Evolutionary conservation across 2,329 filamentous ascomycete species (phyloP), one percentile per base, ranked within the genome.

Genomic region (Emericellopsis cladophorae): DNA sequence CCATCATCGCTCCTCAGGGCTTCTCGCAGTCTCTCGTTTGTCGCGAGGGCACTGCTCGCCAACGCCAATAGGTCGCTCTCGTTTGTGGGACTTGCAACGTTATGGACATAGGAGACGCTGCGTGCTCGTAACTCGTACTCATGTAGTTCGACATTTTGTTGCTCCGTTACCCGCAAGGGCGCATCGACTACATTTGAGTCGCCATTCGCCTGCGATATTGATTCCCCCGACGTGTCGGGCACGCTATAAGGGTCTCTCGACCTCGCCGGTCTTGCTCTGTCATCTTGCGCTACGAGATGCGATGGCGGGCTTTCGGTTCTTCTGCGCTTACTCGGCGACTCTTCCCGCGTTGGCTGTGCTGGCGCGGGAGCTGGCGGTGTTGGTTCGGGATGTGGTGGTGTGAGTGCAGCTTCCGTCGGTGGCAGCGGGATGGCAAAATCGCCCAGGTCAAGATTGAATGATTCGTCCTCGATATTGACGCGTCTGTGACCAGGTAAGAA

Each of bases 381-480:
- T 5, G 10, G 26, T 29, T 36, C 68, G 62, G 11, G 62, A 62
- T 15, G 62, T n/a, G 52, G 48, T 29, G n/a, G n/a, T 15, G n/a
- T 7, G 32, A 8, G 9, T 3, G 32, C n/a, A 21, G 46, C 44
- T 4, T 51, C 53, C 7, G 48, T 42, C 5, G 50, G 47, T 32
- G 43, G 45, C 21, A 49, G 47, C 48, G 44, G 34, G 3, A 47
- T 50, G 36, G 59, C 53, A 32, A 70, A 56, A 45, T 62, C 64
- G 23, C 62, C 65, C 37, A 74, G 59, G 37, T 68, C 57, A 48
- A 79, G 66, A 12, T 66, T 67, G 51, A 81, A 81, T 6, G 75
- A 74, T 10, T 76, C 66, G 46, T 80, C 73, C 46, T 67, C 72
- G 12, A 81, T 64, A 51, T 79, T 69, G 43, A 73, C 68, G 48